Evolutionary conservation across 2,329 filamentous ascomycete genomes (phyloP).

Genomic region (Nothophaeocryptopus gaeumannii): DNA sequence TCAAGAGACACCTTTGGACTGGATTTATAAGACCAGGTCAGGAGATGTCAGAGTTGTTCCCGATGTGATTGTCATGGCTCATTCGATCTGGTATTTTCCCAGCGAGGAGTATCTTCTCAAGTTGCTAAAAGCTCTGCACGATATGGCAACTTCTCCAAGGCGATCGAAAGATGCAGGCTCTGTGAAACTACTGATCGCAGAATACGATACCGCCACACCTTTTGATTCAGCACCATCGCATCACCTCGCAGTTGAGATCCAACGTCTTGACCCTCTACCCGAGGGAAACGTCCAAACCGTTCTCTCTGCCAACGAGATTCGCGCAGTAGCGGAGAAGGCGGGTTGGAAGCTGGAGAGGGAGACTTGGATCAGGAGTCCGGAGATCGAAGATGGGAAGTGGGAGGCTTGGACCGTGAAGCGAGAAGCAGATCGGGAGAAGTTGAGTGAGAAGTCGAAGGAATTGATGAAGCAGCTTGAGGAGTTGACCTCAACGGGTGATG

Average conservation of each 20-base stretch:
- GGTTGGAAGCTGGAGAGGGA: conserved; percentile 43
- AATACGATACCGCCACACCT: conserved; percentile 9
- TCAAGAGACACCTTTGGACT: conserved; percentile 8
- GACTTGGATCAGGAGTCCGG: conserved; percentile 34
- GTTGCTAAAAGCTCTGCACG: background rate
- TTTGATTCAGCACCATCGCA: conserved; percentile 44
- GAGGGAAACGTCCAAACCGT: conserved; percentile 50
- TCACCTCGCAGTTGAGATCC: conserved; percentile 52
- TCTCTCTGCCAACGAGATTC: conserved; percentile 44
- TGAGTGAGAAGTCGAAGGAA: conserved; percentile 33
- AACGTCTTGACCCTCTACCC: conserved; percentile 41
- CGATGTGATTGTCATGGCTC: conserved; percentile 13
- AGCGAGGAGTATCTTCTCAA: conserved; percentile 4
- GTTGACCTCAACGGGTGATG: conserved; percentile 1
- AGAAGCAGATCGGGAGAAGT: conserved; percentile 10
- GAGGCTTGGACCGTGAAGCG: conserved; percentile 39
- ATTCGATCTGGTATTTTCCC: conserved; percentile 15
- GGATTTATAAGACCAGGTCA: background rate
- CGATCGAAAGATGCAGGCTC: background rate
- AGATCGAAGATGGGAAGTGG: conserved; percentile 49
- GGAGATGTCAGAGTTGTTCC: background rate
- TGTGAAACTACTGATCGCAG: conserved; percentile 8
- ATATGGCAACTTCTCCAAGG: background rate
- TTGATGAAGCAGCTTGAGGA: conserved; percentile 27
- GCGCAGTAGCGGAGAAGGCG: conserved; percentile 33